Evolutionary conservation across 2,329 filamentous ascomycete species (phyloP), one percentile per base, ranked within the genome.

Genomic region (Fusarium acutatum): DNA sequence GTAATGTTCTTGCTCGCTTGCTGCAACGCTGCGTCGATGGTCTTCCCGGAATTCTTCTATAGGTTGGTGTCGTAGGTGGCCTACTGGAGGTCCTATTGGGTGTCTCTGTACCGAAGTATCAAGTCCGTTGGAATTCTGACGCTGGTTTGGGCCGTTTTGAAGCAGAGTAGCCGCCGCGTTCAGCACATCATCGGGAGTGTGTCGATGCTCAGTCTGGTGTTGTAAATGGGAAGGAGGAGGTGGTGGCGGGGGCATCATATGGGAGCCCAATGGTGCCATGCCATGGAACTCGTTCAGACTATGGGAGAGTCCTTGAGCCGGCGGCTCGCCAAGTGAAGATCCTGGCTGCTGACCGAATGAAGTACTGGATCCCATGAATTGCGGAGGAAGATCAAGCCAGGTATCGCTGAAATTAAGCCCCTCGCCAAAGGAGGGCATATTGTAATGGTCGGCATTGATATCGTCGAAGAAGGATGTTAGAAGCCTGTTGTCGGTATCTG

Each of bases 341-440:
- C 79, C 77, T 20, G 84, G 82, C 40, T 88, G 87, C 56, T 89
- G 86, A 24, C 90, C 90, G 71, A 89, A 88, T 7, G 90, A 92
- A 26, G 91, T 92, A 3, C 88, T 85, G 18, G 91, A 89, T 57
- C 91, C 91, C 82, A 93, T 88, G 72, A 93, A 90, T 54, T 86
- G 86, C 4, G 91, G 91, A 10, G 91, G 91, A 26, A 92, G 82
- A 66, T 90, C 88, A 52, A 85, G 80, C 88, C 88, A 91, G 62
- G 84, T 82, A 44, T 87, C 86, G 75, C 80, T 86, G 74, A 84
- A 87, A 72, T 84, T 84, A 41, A 86, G 82, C 15, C 86, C 76
- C 53, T 88, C 87, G 49, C 86, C 86, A 69, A 87, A 88, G 11
- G 86, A 86, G 38, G 84, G 81, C 67, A 83, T 82, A 64, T 83